phyloP scores from a whole-genome alignment of 2,329 filamentous ascomycete species.

The Rhinocladiella similis region DNA sequence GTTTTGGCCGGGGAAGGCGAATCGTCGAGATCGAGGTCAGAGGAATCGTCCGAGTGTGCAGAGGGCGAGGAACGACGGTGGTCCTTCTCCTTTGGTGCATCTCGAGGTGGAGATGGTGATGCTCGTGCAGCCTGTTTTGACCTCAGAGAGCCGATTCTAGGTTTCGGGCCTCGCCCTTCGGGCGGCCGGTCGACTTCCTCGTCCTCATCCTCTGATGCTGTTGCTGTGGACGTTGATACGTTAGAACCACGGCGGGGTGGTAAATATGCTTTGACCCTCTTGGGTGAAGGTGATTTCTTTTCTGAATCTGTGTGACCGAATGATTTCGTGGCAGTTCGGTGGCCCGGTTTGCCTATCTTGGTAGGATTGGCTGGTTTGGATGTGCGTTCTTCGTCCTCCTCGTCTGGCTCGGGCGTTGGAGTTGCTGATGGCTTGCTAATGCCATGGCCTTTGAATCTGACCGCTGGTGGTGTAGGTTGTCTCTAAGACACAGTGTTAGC shows the following conservation, averaged over 20 bases:
- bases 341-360: slow-evolving; percentile 12
- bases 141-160: slow-evolving; percentile 4
- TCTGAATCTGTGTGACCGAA: slow-evolving; percentile 5
- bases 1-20: neutral
- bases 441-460: slow-evolving; percentile 2
- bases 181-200: slow-evolving; percentile 5
- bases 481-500: slow-evolving; percentile 4
- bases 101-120: slow-evolving; percentile 22
- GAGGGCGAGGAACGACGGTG: neutral
- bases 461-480: slow-evolving; percentile 23
- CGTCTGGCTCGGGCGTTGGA: neutral
- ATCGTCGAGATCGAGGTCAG: neutral
- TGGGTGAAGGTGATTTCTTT: neutral
- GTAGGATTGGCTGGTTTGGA: slow-evolving; percentile 5
- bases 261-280: neutral
- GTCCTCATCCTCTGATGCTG: slow-evolving; percentile 19
- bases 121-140: slow-evolving; percentile 17
- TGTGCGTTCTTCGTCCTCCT: slow-evolving; percentile 10
- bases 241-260: slow-evolving; percentile 6
- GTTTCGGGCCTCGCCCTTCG: neutral
- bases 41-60: neutral
- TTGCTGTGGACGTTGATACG: slow-evolving; percentile 11
- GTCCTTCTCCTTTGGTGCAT: slow-evolving; percentile 17
- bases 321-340: slow-evolving; percentile 18
- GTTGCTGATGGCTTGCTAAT: neutral